A percentile compares a stretch with the other conserved stretches of the same genome.
Conservation (phyloP, 2,329 filamentous ascomycete genomes). For the Coleophoma crateriformis region DNA sequence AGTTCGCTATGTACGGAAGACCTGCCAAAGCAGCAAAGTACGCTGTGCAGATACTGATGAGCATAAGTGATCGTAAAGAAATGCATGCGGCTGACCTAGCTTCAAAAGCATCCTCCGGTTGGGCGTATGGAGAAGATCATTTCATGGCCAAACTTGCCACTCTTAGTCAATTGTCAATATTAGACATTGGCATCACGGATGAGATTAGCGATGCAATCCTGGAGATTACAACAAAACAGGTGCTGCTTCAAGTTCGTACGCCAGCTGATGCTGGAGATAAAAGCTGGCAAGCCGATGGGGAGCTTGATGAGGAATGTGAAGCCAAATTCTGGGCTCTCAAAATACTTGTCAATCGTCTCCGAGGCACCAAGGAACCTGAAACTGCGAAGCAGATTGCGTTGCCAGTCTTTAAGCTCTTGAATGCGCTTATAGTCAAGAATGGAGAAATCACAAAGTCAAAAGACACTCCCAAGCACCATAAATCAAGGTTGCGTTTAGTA, state of each 20-base stretch:
- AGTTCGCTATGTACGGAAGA: constrained; percentile 76
- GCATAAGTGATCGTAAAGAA: constrained; percentile 65
- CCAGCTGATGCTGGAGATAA: constrained; percentile 51
- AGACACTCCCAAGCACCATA: constrained; percentile 73
- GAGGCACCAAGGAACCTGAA: constrained; percentile 47
- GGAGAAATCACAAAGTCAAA: constrained; percentile 76
- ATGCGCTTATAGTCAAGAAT: constrained; percentile 65
- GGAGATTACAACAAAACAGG: constrained; percentile 68
- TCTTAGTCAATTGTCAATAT: constrained; percentile 69
- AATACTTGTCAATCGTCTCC: constrained; percentile 79
- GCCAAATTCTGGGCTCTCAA: constrained; percentile 82
- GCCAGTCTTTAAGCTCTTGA: constrained; percentile 73
- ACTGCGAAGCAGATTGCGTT: constrained; percentile 54
- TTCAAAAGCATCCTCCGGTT: constrained; percentile 67
- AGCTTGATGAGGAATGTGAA: constrained; percentile 73
- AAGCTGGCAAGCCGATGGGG: constrained; percentile 62
- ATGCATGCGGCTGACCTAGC: constrained; percentile 82
- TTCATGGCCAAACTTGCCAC: constrained; percentile 72
- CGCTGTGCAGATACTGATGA: constrained; percentile 84
- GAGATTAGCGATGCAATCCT: constrained; percentile 73
- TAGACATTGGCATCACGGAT: constrained; percentile 66
- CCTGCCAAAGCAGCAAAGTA: constrained; percentile 87
- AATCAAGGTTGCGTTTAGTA: constrained; percentile 71
- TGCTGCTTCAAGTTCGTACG: constrained; percentile 65
- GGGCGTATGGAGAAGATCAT: constrained; percentile 64